phyloP scores from a whole-genome alignment of 495 filamentous ascomycete genomes.

The Talaromyces ruber region DNA sequence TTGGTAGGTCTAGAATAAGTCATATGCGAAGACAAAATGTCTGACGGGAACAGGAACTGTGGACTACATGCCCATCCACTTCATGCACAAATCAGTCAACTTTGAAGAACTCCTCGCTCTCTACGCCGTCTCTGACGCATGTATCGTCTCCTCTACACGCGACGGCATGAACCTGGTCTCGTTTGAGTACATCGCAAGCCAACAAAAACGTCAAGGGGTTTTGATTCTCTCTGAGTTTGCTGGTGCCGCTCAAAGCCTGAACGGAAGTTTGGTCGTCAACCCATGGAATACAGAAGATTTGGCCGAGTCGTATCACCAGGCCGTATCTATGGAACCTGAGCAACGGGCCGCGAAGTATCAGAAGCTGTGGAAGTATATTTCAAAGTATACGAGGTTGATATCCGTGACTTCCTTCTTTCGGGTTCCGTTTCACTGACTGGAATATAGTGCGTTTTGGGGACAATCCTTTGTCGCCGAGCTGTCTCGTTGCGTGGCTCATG shows the following conservation, averaged over 20 bases:
- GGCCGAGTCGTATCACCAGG: conserved; percentile 84
- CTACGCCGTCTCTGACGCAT: conserved; percentile 89
- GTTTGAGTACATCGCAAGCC: conserved; percentile 94
- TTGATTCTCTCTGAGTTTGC: conserved; percentile 95
- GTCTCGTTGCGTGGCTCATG: conserved; percentile 39
- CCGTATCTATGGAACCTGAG: conserved; percentile 87
- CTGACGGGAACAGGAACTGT: conserved; percentile 53
- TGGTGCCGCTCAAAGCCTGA: conserved; percentile 86
- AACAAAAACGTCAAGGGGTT: conserved; percentile 77
- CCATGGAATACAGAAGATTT: conserved; percentile 97
- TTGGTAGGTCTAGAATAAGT: conserved; percentile 43
- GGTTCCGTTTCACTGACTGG: not conserved
- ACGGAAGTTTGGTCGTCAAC: conserved; percentile 88
- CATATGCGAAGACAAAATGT: conserved; percentile 10
- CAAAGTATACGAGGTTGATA: conserved; percentile 75
- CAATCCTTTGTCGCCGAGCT: conserved; percentile 71
- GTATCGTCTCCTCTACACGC: conserved; percentile 90
- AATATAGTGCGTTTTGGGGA: conserved; percentile 70
- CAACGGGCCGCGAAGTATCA: conserved; percentile 76
- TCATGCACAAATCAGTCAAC: conserved; percentile 87
- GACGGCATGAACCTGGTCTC: conserved; percentile 99
- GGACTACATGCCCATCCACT: conserved; percentile 97
- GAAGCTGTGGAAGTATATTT: conserved; percentile 88
- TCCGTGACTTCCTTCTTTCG: not conserved
- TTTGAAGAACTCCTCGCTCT: conserved; percentile 91